Evolutionary conservation across 305 asterid species (phyloP).

Genomic region (Fraxinus sp.): DNA sequence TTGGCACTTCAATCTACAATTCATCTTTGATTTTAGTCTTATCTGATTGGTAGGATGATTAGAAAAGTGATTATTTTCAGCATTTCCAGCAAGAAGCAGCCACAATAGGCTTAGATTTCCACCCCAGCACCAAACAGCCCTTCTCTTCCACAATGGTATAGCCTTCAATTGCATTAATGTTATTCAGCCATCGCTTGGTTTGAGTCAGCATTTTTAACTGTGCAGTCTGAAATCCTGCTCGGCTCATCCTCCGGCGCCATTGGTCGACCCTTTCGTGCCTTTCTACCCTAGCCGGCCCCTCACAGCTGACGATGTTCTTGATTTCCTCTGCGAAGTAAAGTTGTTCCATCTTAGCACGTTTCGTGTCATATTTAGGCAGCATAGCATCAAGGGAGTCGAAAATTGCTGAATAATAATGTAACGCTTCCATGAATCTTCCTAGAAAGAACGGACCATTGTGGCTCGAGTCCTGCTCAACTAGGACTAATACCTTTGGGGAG

Average conservation of each 20-base stretch:
- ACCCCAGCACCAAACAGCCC: slow-evolving; percentile 30
- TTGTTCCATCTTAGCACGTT: slow-evolving; percentile 47
- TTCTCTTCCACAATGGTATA: slow-evolving; percentile 46
- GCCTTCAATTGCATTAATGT: slow-evolving; percentile 36
- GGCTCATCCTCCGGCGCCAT: background rate
- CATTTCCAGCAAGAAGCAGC: slow-evolving; percentile 57
- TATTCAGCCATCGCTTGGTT: slow-evolving; percentile 43
- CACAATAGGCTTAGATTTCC: slow-evolving; percentile 39
- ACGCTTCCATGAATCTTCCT: slow-evolving; percentile 83
- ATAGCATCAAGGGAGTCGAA: slow-evolving; percentile 28
- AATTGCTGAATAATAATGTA: slow-evolving; percentile 67
- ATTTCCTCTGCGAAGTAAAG: slow-evolving; percentile 51
- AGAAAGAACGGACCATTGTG: slow-evolving; percentile 84
- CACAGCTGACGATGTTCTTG: slow-evolving; percentile 51
- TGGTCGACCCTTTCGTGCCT: slow-evolving; percentile 28
- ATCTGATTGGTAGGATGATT: background rate
- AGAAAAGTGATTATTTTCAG: slow-evolving; percentile 10
- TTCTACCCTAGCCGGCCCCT: slow-evolving; percentile 33
- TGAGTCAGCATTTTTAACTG: slow-evolving; percentile 40
- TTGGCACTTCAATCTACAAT: background rate
- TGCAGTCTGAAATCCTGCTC: slow-evolving; percentile 14
- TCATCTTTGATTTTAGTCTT: background rate
- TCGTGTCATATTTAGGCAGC: slow-evolving; percentile 41
- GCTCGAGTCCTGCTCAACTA: slow-evolving; percentile 86
- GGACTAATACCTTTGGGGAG: slow-evolving; percentile 60